Evolutionary conservation across 352 stramenopile species (phyloP).

Genomic region (Phytophthora hybrid): DNA sequence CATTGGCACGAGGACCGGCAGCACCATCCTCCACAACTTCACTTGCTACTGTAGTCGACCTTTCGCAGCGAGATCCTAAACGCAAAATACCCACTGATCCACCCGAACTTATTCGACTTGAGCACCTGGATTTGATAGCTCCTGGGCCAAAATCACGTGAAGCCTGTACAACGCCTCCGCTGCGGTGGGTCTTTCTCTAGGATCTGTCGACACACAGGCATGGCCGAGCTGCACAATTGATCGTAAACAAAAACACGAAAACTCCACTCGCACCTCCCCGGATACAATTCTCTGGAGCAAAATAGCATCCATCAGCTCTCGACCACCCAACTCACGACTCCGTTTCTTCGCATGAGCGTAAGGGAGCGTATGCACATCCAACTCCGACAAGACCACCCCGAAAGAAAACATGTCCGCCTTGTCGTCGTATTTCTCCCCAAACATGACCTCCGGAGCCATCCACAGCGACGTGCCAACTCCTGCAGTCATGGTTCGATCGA

Average conservation of each 20-base stretch:
- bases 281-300: neutral
- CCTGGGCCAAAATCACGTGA: no score
- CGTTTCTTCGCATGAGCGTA: neutral
- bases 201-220: neutral
- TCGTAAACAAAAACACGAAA: neutral
- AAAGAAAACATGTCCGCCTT: no score
- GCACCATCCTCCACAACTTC: neutral
- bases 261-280: neutral
- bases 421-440: no score
- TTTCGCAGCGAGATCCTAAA: neutral
- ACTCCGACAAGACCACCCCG: no score
- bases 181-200: neutral
- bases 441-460: no score
- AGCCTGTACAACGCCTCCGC: neutral
- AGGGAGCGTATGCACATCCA: neutral
- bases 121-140: no score
- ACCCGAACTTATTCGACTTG: no score
- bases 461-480: slow-evolving; percentile 4
- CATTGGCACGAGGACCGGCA: neutral
- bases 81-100: no score
- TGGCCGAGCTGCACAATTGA: neutral
- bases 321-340: neutral
- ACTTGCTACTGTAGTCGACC: neutral
- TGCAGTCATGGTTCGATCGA: slow-evolving; percentile 26
- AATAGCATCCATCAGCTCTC: neutral